Evolutionary conservation across 306 rosid genomes (phyloP).

Genomic region (Oxytropis ochrocephala): DNA sequence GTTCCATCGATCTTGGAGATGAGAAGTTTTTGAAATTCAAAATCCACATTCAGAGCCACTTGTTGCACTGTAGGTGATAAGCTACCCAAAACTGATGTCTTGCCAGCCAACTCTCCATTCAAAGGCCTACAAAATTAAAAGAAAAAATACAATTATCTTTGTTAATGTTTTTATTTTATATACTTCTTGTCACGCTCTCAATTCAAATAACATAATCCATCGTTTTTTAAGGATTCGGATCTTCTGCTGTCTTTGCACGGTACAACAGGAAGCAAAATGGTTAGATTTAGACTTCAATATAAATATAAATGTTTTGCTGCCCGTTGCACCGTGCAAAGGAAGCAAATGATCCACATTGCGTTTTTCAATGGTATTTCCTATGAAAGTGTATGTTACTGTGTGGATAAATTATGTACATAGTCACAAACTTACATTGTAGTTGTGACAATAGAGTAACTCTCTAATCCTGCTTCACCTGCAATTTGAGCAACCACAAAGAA

Average conservation of each 20-base stretch:
- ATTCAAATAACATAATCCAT: too few relatives aligned
- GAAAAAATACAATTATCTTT: background rate
- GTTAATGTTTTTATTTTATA: background rate
- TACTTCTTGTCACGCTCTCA: too few relatives aligned
- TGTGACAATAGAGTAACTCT: slow-evolving; percentile 35
- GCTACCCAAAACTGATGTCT: slow-evolving; percentile 30
- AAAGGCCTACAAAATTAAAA: slow-evolving; percentile 50
- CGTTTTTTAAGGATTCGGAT: too few relatives aligned
- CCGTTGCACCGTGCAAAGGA: too few relatives aligned
- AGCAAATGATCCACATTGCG: too few relatives aligned
- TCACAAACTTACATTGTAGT: slow-evolving; percentile 29
- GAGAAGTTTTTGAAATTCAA: slow-evolving; percentile 38
- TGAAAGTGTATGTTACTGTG: too few relatives aligned
- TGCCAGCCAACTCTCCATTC: slow-evolving; percentile 43
- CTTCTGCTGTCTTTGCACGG: too few relatives aligned
- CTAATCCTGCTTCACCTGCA: slow-evolving; percentile 52
- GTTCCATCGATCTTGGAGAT: slow-evolving; percentile 23
- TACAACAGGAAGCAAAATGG: too few relatives aligned
- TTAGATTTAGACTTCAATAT: too few relatives aligned
- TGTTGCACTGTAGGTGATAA: slow-evolving; percentile 35
- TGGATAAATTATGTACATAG: background rate
- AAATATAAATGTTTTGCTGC: too few relatives aligned
- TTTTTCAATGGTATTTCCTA: background rate
- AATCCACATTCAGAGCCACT: slow-evolving; percentile 37
- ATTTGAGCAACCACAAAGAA: slow-evolving; percentile 37